Evolutionary conservation across 2,329 filamentous ascomycete species (phyloP).

Genomic region (Sporothrix brasiliensis): DNA sequence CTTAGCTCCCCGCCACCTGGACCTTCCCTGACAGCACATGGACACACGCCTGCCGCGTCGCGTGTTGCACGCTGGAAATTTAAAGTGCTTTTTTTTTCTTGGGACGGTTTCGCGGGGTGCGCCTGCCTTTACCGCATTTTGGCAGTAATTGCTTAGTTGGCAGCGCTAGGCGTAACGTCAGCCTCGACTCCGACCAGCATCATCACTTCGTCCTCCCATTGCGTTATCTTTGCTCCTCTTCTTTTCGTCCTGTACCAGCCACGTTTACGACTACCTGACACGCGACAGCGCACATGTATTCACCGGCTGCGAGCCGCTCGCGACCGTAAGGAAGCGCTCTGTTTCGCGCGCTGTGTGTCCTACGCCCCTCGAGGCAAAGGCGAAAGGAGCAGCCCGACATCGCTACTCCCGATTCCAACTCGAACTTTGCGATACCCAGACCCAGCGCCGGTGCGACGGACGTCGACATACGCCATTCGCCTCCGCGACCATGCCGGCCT

Average conservation of each 20-base stretch:
- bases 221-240: neutral
- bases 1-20: conserved; percentile 5
- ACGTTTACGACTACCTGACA: neutral
- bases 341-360: neutral
- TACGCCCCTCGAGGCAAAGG: neutral
- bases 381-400: neutral
- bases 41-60: conserved; percentile 22
- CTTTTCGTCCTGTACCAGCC: no score
- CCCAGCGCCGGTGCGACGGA: neutral
- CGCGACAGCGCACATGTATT: neutral
- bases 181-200: neutral
- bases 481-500: conserved; percentile 15
- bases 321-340: neutral
- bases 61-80: conserved; percentile 21
- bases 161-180: neutral
- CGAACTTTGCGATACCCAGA: no score
- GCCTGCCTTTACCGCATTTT: conserved; percentile 26
- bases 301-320: neutral
- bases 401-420: neutral
- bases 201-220: neutral
- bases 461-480: neutral
- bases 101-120: conserved; percentile 5
- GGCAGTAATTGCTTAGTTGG: conserved; percentile 4
- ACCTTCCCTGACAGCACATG: conserved; percentile 3
- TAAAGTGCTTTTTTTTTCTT: conserved; percentile 24